These are phyloP conservation scores for Metroxylon sagu DNA, from an alignment of 176 grass and related monocot species.

Conservation along the genomic window DNA sequence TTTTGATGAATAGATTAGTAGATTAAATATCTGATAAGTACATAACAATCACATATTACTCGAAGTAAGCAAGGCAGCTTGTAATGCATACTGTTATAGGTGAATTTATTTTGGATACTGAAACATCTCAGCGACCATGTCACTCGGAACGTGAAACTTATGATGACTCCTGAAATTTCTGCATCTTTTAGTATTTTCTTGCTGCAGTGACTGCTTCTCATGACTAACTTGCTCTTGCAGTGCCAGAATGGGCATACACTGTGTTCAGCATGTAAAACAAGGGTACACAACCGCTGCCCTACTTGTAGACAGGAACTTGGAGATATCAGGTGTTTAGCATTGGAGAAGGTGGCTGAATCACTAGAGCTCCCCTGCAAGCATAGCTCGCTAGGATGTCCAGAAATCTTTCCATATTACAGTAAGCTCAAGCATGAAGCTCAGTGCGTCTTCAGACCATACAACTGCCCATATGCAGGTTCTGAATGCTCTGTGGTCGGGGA, in stretches of 20 bases:
- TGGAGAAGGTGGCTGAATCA: slow-evolving; percentile 17
- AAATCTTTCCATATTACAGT: slow-evolving; percentile 9
- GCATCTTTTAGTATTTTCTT: neutral
- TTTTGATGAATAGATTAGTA: too few relatives aligned
- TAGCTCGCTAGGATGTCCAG: slow-evolving; percentile 1
- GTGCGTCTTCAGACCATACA: slow-evolving; percentile 16
- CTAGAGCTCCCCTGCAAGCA: slow-evolving; percentile 11
- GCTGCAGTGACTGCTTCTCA: too few relatives aligned
- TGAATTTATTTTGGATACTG: too few relatives aligned
- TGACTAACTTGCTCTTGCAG: neutral
- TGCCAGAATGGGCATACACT: slow-evolving; percentile 15
- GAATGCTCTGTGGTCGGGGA: slow-evolving; percentile 9
- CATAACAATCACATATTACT: too few relatives aligned
- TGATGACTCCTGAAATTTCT: neutral
- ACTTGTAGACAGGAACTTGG: slow-evolving; percentile 15
- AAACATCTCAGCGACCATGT: too few relatives aligned
- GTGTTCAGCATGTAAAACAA: slow-evolving; percentile 5
- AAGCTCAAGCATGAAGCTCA: slow-evolving; percentile 15
- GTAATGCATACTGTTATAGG: too few relatives aligned
- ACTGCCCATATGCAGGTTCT: slow-evolving; percentile 14
- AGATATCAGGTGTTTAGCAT: slow-evolving; percentile 13
- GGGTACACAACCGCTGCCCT: slow-evolving; percentile 17
- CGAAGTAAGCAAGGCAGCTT: too few relatives aligned
- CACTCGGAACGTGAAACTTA: neutral
- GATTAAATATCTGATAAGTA: too few relatives aligned